Base-by-base conservation (phyloP, 805 yeast species). In the Metschnikowia borealis region DNA sequence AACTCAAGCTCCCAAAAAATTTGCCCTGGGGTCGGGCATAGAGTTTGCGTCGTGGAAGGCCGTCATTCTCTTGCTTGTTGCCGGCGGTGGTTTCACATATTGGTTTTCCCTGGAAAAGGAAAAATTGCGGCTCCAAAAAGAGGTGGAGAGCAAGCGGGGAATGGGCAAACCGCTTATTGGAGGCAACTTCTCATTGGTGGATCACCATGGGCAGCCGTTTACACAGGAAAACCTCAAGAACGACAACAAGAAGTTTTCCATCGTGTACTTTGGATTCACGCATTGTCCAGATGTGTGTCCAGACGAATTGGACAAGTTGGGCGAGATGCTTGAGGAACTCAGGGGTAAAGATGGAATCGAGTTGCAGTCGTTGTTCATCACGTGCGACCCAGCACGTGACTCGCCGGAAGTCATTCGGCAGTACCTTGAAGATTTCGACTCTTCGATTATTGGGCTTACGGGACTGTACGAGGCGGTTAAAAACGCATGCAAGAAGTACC, bases 251-350 rank as follows among this genome's bases (percentile, higher is more conserved):
- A 85, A 81, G 65, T 94, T 90, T 68, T 82, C 92, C 10, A 73
- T 94, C 42, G 68, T 92, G n/a, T 94, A 94, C 67, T 94, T 94
- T 70, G 99, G 99, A 0, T 94, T 94, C 73, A 87, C 97, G 3
- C 91, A 91, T 70, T 94, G 99, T 71, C 99, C 99, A 6, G 99
- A 94, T 69, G 91, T 94, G 48, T 94, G 99, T 69, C 99, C 99
- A 10, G 99, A 94, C 67, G 99, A 94, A 67, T 79, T 94, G 52
- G 99, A 94, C 66, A 89, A 92, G 64, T 77, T 94, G 64, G 92
- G 96, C 4, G 77, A 82, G 31, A 83, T 86, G 72, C 73, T 80
- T 62, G 81, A 79, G 56, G 78, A 75, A 35, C 75, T 92, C 62
- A 82, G 85, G 62, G 61, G 68, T 20, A 75, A 81, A 48, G 62